These are phyloP conservation scores for Fusarium dlaminii DNA, from an alignment of 2,329 filamentous ascomycete species.

Conservation along the genomic window DNA sequence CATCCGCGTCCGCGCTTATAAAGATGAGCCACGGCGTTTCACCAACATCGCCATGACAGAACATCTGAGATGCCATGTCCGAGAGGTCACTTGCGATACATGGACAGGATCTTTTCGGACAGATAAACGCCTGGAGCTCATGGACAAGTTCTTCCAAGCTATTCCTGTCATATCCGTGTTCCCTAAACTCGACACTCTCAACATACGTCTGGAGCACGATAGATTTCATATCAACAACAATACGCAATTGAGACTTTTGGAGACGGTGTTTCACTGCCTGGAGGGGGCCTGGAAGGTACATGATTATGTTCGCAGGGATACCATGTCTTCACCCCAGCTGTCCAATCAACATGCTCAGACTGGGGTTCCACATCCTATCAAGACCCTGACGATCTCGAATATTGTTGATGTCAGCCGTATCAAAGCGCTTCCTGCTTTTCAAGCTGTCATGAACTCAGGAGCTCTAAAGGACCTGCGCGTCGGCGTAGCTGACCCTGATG, in stretches of 20 bases:
- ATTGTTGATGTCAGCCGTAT: neutral
- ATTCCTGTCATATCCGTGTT: slow-evolving; percentile 4
- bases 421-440: neutral
- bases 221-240: neutral
- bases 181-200: neutral
- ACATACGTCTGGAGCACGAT: neutral
- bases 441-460: neutral
- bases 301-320: too few species aligned
- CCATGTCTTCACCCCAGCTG: neutral
- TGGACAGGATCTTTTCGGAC: neutral
- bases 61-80: neutral
- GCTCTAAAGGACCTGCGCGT: neutral
- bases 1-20: neutral
- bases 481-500: neutral
- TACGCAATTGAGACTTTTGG: neutral
- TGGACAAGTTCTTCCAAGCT: neutral
- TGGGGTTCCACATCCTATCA: neutral
- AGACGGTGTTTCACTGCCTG: slow-evolving; percentile 13
- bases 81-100: slow-evolving; percentile 13
- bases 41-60: neutral
- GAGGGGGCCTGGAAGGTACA: neutral
- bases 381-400: slow-evolving; percentile 5
- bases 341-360: neutral
- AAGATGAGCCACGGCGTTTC: neutral
- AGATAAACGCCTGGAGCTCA: neutral